Percentiles rank a stretch among this genome's conserved stretches.
These are phyloP conservation scores for Alloascoidea hylecoeti DNA, from an alignment of 805 yeast species.

Conservation along the genomic window DNA sequence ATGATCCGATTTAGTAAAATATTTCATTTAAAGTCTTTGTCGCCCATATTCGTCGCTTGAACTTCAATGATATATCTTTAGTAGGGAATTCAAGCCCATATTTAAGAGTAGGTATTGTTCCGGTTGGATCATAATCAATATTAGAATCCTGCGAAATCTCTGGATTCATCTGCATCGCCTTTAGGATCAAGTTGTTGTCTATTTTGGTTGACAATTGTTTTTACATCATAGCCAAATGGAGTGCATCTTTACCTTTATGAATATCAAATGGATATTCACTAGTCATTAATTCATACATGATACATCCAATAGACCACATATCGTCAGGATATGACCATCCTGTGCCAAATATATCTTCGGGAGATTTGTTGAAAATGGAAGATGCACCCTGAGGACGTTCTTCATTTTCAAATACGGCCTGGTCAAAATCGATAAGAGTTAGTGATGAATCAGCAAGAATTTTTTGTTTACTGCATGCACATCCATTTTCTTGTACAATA, in stretches of 20 bases:
- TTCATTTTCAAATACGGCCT: slow-evolving; percentile 88
- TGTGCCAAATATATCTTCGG: slow-evolving; percentile 85
- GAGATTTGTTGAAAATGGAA: slow-evolving; percentile 93
- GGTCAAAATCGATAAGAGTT: slow-evolving; percentile 92
- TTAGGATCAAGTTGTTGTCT: slow-evolving; percentile 57
- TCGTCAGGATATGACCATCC: slow-evolving; percentile 98
- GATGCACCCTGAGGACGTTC: slow-evolving; percentile 86
- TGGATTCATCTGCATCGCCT: no score
- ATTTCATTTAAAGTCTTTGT: no score
- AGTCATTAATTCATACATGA: slow-evolving; percentile 96
- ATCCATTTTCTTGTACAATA: slow-evolving; percentile 18
- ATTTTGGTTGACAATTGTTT: no score
- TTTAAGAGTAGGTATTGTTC: no score
- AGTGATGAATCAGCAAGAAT: slow-evolving; percentile 69
- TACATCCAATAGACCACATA: slow-evolving; percentile 99
- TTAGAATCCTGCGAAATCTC: no score
- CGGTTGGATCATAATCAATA: no score
- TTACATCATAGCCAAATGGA: slow-evolving; percentile 91
- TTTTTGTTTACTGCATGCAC: no score
- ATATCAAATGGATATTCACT: slow-evolving; percentile 93
- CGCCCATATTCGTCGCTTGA: no score
- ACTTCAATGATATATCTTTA: no score
- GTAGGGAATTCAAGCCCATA: no score
- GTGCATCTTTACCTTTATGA: slow-evolving; percentile 72
- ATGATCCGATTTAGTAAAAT: no score